These are phyloP conservation scores for Psilocybe tampanensis DNA, from an alignment of 768 basidiomycete genomes.

Conservation along the genomic window DNA sequence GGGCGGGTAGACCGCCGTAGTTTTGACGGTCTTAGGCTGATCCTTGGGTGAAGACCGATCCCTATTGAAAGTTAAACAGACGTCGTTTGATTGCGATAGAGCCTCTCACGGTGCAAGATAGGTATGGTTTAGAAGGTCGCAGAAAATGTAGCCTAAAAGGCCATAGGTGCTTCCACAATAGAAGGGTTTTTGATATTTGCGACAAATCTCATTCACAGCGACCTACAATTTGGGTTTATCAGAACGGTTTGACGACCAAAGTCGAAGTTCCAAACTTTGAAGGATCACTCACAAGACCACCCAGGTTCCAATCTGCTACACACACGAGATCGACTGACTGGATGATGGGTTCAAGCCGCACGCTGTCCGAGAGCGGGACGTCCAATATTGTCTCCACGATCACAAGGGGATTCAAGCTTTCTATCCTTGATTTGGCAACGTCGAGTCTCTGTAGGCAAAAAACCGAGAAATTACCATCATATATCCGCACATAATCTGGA, in stretches of 20 bases:
- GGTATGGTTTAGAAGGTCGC: conserved; percentile 86
- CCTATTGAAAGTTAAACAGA: conserved; percentile 35
- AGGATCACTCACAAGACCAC: conserved; percentile 64
- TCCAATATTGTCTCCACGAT: conserved; percentile 69
- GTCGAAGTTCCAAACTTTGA: conserved; percentile 2
- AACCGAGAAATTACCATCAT: conserved; percentile 42
- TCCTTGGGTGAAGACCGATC: conserved; percentile 66
- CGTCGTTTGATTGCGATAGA: conserved; percentile 1
- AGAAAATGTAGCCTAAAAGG: conserved; percentile 90
- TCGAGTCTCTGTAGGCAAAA: conserved; percentile 70
- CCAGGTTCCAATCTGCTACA: conserved; percentile 75
- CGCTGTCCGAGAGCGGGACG: conserved; percentile 46
- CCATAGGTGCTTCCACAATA: conserved; percentile 95
- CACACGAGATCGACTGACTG: conserved; percentile 82
- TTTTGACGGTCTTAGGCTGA: conserved; percentile 58
- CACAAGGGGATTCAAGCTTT: conserved; percentile 92
- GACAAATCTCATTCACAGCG: conserved; percentile 77
- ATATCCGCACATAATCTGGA: conserved; percentile 31
- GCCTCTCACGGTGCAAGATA: conserved; percentile 78
- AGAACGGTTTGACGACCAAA: neutral
- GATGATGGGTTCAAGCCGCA: conserved; percentile 59
- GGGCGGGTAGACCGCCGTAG: conserved; percentile 65
- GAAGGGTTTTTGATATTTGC: conserved; percentile 74
- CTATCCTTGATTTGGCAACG: conserved; percentile 82
- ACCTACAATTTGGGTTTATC: conserved; percentile 48